Evolutionary conservation across 169 alveolate species (phyloP), one percentile per base, ranked within the genome.

Genomic region (Plasmodium knowlesi): DNA sequence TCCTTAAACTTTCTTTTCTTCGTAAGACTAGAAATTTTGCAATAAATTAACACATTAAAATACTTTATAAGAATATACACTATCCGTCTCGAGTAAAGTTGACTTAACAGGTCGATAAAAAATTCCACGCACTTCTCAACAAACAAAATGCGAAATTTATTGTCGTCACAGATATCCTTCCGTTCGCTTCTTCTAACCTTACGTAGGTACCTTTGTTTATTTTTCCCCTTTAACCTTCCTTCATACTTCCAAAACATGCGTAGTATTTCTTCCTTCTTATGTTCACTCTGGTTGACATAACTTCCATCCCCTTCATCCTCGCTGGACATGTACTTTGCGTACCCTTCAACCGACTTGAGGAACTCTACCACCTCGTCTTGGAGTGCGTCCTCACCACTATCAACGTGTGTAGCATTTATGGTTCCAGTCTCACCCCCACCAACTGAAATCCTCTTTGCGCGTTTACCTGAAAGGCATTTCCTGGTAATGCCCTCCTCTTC

Each of bases 21-120:
- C 28, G 78, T 89, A 32, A 89, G 82, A 61, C 71, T 79, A 19
- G 94, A 89, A 54, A 89, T 89, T 61, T 89, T 89, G 50, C 94
- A 89, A 89, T 89, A 89, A 79, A 89, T 89, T 39, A 57, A 37
- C 71, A 89, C 89, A 67, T 89, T 89, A 79, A 89, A 89, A 89
- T 89, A 50, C 71, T 89, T 89, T 71, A 89, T 79, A 22, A 89
- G 72, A 41, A 89, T 89, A 39, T 79, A 79, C 53, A 89, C 50
- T 79, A 89, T 57, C 34, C 94, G 57, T 89, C 94, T 89, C 6
- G 94, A 61, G 25, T 89, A 89, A 79, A 89, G 94, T 22, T 89
- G 94, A 19, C 94, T 89, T 79, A 89, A 78, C 16, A 78, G 50
- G 50, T 89, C 94, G n/a, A 79, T 89, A 89, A 89, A 89, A 89